Base-by-base conservation (phyloP, 1,284 basidiomycete species). In the Porodaedalea pini region DNA sequence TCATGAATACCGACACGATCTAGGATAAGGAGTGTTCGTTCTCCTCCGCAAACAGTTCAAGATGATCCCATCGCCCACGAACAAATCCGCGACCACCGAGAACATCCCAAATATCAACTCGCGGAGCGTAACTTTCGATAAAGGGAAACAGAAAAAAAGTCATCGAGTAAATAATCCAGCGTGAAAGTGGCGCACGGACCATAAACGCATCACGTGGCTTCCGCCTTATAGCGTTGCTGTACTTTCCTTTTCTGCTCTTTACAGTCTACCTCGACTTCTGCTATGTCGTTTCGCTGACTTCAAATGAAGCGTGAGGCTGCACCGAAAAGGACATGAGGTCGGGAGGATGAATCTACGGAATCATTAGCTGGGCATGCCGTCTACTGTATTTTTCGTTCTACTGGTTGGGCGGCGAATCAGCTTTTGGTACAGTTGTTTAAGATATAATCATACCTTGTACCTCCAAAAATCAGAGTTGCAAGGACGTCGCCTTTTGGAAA, bases 331-430 rank as follows among this genome's bases (percentile, higher is more conserved):
- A 49, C 47, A 19, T 64, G 67, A 68, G 71, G 65, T 70, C 72
- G 81, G 71, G 75, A 67, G 82, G 70, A 81, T 56, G 44, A 60
- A 72, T 61, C 62, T 56, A 58, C 61, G 56, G 61, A 60, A 52
- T 66, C 80, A 74, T 66, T 72, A 75, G 71, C 84, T 86, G 85
- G 85, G 84, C 84, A 85, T 86, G 82, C 78, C 81, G 77, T 80
- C 77, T 74, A 68, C 78, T 77, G 69, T 65, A 63, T 53, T 63
- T 67, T 67, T 63, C n/a, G n/a, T n/a, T 67, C 67, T 61, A 80
- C 70, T 71, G 80, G 77, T 74, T 66, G 70, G 67, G 75, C 75
- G 85, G 82, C 77, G 80, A 87, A 86, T 86, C 84, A 85, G 85
- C 73, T 78, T 73, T 74, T 77, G 81, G 69, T 71, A 85, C 80